phyloP scores from a whole-genome alignment of 2,329 filamentous ascomycete genomes.

The Ascochyta lentis region DNA sequence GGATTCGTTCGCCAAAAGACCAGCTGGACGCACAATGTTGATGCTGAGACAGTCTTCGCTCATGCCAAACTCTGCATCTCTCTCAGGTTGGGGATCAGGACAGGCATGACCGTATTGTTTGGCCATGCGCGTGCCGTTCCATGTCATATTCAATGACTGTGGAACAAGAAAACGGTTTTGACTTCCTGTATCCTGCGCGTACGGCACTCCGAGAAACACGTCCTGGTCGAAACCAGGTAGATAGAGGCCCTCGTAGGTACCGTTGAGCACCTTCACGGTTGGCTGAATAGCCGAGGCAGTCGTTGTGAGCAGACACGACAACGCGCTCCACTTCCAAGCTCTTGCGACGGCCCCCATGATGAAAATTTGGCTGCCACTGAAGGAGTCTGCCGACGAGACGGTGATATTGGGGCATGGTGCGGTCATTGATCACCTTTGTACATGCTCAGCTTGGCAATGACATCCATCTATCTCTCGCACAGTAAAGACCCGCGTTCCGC shows the following conservation, averaged over 20 bases:
- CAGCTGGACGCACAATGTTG: conserved; percentile 65
- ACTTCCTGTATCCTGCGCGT: conserved; percentile 62
- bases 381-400: background rate
- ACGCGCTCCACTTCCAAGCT: conserved; percentile 27
- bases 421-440: conserved; percentile 18
- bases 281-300: conserved; percentile 27
- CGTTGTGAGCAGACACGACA: conserved; percentile 23
- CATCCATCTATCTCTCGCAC: background rate
- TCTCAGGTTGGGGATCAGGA: conserved; percentile 41
- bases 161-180: conserved; percentile 62
- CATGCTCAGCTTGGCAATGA: conserved; percentile 8
- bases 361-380: background rate
- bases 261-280: conserved; percentile 41
- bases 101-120: conserved; percentile 52
- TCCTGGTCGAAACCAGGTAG: conserved; percentile 52
- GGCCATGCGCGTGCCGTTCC: conserved; percentile 48
- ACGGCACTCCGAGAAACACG: conserved; percentile 61
- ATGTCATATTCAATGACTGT: conserved; percentile 56
- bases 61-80: conserved; percentile 46
- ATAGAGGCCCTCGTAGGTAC: conserved; percentile 44
- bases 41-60: conserved; percentile 68
- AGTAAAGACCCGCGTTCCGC: background rate
- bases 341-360: conserved; percentile 23
- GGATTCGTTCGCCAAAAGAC: conserved; percentile 45
- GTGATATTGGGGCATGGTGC: background rate